Evolutionary conservation across 2,329 filamentous ascomycete genomes (phyloP).

Genomic region (Teratosphaeria pseudoeucalypti): DNA sequence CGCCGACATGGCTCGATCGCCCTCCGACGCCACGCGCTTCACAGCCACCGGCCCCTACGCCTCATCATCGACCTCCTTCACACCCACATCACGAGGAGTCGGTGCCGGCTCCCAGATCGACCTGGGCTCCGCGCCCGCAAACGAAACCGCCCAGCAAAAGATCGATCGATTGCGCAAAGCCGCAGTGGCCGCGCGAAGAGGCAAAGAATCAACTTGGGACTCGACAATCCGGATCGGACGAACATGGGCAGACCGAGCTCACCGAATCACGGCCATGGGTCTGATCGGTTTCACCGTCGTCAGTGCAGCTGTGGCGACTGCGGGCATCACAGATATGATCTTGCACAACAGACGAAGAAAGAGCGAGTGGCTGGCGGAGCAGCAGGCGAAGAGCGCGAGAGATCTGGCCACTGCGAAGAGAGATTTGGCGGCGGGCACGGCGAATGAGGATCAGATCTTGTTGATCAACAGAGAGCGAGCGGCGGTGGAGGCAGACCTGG

Average conservation of each 20-base stretch:
- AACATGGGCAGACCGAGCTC: conserved; percentile 49
- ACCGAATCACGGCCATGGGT: conserved; percentile 49
- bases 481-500: conserved; percentile 44
- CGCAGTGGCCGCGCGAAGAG: conserved; percentile 36
- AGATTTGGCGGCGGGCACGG: conserved; percentile 33
- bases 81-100: conserved; percentile 16
- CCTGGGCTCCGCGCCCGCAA: conserved; percentile 28
- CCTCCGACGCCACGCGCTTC: conserved; percentile 72
- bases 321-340: conserved; percentile 56
- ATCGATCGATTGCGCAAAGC: conserved; percentile 42
- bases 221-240: conserved; percentile 43
- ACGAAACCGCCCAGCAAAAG: conserved; percentile 45
- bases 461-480: conserved; percentile 51
- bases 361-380: conserved; percentile 48
- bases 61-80: conserved; percentile 46
- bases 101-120: conserved; percentile 17
- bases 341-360: conserved; percentile 57
- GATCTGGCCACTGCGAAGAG: conserved; percentile 35
- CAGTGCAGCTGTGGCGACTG: conserved; percentile 50
- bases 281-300: conserved; percentile 54
- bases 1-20: conserved; percentile 49
- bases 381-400: conserved; percentile 36
- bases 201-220: conserved; percentile 46
- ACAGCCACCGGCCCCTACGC: conserved; percentile 62
- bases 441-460: conserved; percentile 41